Percentiles rank a stretch among this genome's conserved stretches.
These are phyloP conservation scores for Aureobasidium lini DNA, from an alignment of 2,329 filamentous ascomycete species.

Conservation along the genomic window DNA sequence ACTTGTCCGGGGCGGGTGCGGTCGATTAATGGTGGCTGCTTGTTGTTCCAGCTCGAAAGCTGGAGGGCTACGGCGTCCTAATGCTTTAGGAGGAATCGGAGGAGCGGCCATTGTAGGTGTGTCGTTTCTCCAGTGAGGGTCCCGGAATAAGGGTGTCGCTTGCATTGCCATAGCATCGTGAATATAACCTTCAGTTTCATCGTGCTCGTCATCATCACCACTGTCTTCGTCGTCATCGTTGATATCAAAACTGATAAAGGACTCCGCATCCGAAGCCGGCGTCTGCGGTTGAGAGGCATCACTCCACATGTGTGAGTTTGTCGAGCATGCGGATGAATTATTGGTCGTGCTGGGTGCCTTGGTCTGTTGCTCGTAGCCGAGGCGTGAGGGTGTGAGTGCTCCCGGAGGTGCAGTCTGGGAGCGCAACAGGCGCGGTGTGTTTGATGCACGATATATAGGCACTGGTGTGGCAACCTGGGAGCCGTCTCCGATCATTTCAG, in stretches of 20 bases:
- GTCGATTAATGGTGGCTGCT: neutral
- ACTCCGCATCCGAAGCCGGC: conserved; percentile 17
- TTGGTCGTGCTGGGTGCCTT: conserved; percentile 3
- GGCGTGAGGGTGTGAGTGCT: conserved; percentile 16
- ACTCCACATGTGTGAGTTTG: conserved; percentile 21
- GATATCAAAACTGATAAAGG: conserved; percentile 15
- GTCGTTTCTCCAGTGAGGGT: conserved; percentile 2
- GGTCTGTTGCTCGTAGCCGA: conserved; percentile 16
- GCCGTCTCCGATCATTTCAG: neutral
- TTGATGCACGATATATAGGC: conserved; percentile 14
- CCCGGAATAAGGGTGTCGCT: neutral
- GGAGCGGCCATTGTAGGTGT: neutral
- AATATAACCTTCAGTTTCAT: neutral
- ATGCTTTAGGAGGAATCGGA: conserved; percentile 3
- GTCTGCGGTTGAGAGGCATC: conserved; percentile 25
- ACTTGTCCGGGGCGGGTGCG: conserved; percentile 7
- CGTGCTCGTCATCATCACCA: neutral
- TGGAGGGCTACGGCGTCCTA: conserved; percentile 7
- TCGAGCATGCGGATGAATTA: conserved; percentile 13
- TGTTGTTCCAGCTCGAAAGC: neutral
- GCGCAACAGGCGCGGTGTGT: conserved; percentile 19
- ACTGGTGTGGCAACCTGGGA: conserved; percentile 11
- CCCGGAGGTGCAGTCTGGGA: conserved; percentile 23
- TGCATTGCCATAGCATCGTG: conserved; percentile 4
- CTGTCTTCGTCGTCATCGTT: conserved; percentile 8